Conservation (phyloP, 2,329 filamentous ascomycete species). For the Zymoseptoria ardabiliae region DNA sequence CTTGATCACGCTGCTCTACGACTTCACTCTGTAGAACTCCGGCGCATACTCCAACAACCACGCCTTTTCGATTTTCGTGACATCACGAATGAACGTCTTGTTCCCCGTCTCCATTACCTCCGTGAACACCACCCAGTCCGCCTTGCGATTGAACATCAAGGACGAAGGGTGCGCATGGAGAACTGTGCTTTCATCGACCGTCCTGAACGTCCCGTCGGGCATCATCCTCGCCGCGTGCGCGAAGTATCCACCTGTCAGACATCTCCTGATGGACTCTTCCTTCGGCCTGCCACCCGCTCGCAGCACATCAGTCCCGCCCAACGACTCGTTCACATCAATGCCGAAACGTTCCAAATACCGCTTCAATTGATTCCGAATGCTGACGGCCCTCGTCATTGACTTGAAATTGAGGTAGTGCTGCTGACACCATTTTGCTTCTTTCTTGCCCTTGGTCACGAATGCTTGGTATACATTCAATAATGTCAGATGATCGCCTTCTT, state of each 20-base stretch:
- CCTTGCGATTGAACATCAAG: constrained; percentile 92
- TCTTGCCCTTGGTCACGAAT: constrained; percentile 75
- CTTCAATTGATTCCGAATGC: constrained; percentile 77
- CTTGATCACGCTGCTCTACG: constrained; percentile 1
- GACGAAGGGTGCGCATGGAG: constrained; percentile 87
- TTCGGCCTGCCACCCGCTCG: constrained; percentile 39
- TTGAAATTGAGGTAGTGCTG: constrained; percentile 85
- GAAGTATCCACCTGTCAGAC: constrained; percentile 85
- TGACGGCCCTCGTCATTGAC: constrained; percentile 71
- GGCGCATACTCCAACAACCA: constrained; percentile 88
- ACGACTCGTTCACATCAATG: constrained; percentile 59
- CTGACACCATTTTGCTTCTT: constrained; percentile 78
- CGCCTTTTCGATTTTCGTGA: constrained; percentile 88
- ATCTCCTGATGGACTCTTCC: constrained; percentile 71
- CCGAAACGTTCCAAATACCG: constrained; percentile 82
- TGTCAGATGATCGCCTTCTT: constrained; percentile 90
- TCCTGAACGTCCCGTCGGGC: constrained; percentile 80
- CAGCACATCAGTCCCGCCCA: constrained; percentile 31
- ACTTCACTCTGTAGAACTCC: constrained; percentile 63
- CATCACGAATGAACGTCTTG: constrained; percentile 84
- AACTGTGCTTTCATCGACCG: constrained; percentile 69
- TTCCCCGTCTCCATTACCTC: constrained; percentile 82
- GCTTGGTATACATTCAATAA: constrained; percentile 89
- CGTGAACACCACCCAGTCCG: constrained; percentile 93
- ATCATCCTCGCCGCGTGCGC: constrained; percentile 91